Evolutionary conservation across 805 yeast genomes (phyloP).

Genomic region (Barnettozyma wickerhamii): DNA sequence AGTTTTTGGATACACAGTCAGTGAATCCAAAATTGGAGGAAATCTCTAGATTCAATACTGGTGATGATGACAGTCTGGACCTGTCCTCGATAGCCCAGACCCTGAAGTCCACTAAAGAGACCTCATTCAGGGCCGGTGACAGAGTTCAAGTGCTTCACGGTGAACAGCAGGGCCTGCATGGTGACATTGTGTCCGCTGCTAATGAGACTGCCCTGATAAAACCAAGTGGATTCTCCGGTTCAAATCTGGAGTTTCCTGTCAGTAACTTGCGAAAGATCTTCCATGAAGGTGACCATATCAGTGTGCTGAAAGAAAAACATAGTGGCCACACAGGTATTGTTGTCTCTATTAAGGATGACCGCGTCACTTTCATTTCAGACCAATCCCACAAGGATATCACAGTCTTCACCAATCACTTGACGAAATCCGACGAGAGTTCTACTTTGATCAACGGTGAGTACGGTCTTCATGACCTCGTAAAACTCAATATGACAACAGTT

Average conservation of each 20-base stretch:
- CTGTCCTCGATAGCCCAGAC: slow-evolving; percentile 81
- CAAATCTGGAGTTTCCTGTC: slow-evolving; percentile 74
- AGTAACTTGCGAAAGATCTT: slow-evolving; percentile 81
- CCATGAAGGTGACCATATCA: slow-evolving; percentile 89
- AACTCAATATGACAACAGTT: slow-evolving; percentile 76
- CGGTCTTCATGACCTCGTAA: slow-evolving; percentile 86
- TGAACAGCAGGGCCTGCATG: slow-evolving; percentile 87
- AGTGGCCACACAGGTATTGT: slow-evolving; percentile 94
- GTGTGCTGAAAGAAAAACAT: slow-evolving; percentile 87
- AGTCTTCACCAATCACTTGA: slow-evolving; percentile 86
- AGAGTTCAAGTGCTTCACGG: slow-evolving; percentile 88
- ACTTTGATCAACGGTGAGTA: slow-evolving; percentile 71
- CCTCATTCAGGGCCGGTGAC: slow-evolving; percentile 87
- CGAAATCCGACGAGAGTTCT: slow-evolving; percentile 87
- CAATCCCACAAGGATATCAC: slow-evolving; percentile 85
- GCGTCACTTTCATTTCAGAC: slow-evolving; percentile 86
- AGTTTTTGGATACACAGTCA: slow-evolving; percentile 71
- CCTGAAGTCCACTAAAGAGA: slow-evolving; percentile 58
- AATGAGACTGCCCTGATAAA: slow-evolving; percentile 55
- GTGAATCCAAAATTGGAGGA: slow-evolving; percentile 89
- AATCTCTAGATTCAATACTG: slow-evolving; percentile 71
- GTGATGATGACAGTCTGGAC: slow-evolving; percentile 78
- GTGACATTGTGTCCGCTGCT: slow-evolving; percentile 67
- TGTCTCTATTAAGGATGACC: slow-evolving; percentile 73
- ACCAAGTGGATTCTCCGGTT: slow-evolving; percentile 41